A percentile compares a stretch with the other conserved stretches of the same genome.
Conservation (phyloP, 495 filamentous ascomycete species). For the Friedmanniomyces endolithicus region DNA sequence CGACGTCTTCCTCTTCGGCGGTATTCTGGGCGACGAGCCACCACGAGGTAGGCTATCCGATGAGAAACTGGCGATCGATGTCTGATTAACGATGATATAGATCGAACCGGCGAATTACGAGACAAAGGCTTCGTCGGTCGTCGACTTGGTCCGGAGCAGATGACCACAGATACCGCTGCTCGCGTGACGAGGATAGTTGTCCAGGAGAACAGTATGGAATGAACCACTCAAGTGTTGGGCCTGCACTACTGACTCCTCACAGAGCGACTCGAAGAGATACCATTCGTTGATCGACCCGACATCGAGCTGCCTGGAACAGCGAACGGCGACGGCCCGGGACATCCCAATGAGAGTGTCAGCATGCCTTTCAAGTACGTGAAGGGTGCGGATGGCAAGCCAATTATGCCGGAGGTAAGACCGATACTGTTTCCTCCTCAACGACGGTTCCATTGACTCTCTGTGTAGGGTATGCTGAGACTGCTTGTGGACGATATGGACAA, state of each 20-base stretch:
- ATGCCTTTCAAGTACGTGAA: constrained; percentile 97
- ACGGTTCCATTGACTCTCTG: neutral
- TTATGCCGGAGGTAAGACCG: constrained; percentile 67
- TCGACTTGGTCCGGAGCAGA: constrained; percentile 81
- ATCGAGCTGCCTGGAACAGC: constrained; percentile 44
- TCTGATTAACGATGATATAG: constrained; percentile 37
- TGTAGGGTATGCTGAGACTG: constrained; percentile 81
- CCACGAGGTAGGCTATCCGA: constrained; percentile 59
- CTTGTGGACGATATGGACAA: constrained; percentile 93
- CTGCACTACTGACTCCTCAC: neutral
- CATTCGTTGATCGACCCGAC: constrained; percentile 77
- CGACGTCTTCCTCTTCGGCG: constrained; percentile 88
- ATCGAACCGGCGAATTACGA: constrained; percentile 83
- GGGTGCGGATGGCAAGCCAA: constrained; percentile 55
- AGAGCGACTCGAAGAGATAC: constrained; percentile 65
- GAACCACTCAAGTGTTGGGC: neutral
- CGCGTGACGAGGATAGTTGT: constrained; percentile 82
- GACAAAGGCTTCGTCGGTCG: constrained; percentile 85
- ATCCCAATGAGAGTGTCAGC: constrained; percentile 63
- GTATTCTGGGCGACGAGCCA: constrained; percentile 92
- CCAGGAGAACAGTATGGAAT: constrained; percentile 58
- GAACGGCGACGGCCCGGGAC: constrained; percentile 42
- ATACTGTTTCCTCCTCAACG: neutral
- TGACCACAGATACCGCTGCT: constrained; percentile 97
- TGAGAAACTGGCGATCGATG: neutral